Base-by-base conservation (phyloP, 768 basidiomycete species). In the Psilocybe subaeruginosa region DNA sequence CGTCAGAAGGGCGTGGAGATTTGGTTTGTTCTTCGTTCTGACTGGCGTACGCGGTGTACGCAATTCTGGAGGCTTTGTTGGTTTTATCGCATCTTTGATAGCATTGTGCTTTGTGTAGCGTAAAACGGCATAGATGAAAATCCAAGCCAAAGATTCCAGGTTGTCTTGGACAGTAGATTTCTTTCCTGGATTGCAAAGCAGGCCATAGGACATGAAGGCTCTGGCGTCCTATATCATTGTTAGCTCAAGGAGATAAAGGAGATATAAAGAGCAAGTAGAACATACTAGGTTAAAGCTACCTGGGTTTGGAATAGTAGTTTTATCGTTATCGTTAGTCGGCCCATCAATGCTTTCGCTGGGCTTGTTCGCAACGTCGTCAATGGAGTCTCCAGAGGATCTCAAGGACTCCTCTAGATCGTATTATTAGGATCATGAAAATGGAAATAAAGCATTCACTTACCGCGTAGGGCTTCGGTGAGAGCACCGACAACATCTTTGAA, bases 81-180 rank as follows among this genome's bases (percentile, higher is more conserved):
- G 41, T 4, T 12, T 43, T 5, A 43, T 12, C 14, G 50, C 27
- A 12, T 30, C 50, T 33, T 9, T 29, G 23, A 30, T n/a, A 8
- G 50, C 50, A n/a, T 55, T 43, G 23, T 52, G n/a, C 33, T 17
- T 43, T 12, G 55, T 31, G 7, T 17, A 45, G 12, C 50, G 57
- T 11, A 58, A n/a, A 17, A 43, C 23, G 23, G n/a, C 8, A 58
- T 58, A 58, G 3, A 58, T n/a, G 3, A 58, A 11, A 8, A 58
- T 33, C 57, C 57, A 58, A 30, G 33, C 16, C 8, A 58, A 39
- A 1, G 57, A 58, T 11, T 58, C 57, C 16, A 61, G 45, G 35
- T 52, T 48, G 12, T 61, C 60, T 2, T 55, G 54, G 3, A 50
- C 19, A 14, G 49, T 56, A n/a, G 3, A 47, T 17, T 23, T 14